Conservation (phyloP, 2,329 filamentous ascomycete species). For the Fusarium miscanthi region DNA sequence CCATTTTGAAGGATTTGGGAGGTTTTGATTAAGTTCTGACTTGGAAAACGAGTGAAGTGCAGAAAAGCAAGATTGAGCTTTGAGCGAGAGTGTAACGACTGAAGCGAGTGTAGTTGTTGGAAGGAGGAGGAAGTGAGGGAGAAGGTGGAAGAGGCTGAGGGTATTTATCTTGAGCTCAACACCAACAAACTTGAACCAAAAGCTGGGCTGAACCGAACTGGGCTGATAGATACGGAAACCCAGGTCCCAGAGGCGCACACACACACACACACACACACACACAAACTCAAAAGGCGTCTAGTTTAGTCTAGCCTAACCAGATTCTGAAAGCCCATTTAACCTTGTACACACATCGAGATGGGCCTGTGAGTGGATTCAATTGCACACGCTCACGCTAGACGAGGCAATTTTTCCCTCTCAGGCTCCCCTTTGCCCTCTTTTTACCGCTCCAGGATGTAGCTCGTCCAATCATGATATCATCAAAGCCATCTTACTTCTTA, state of each 20-base stretch:
- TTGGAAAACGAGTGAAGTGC: slow-evolving; percentile 30
- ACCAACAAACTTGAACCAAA: background rate
- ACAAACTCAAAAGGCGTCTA: slow-evolving; percentile 1
- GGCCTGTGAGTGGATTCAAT: background rate
- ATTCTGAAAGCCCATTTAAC: background rate
- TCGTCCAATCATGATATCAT: slow-evolving; percentile 34
- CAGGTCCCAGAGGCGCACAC: background rate
- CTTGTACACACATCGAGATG: slow-evolving; percentile 4
- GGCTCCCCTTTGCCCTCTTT: background rate
- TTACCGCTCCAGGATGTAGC: background rate
- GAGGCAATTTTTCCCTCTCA: slow-evolving; percentile 22
- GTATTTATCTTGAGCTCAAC: slow-evolving; percentile 26
- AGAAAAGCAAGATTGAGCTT: slow-evolving; percentile 11
- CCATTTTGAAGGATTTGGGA: slow-evolving; percentile 26
- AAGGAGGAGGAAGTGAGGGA: background rate
- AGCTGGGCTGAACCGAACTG: background rate
- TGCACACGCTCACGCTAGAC: slow-evolving; percentile 3
- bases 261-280: background rate
- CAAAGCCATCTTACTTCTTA: background rate
- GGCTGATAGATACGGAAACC: slow-evolving; percentile 1
- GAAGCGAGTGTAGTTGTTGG: slow-evolving; percentile 35
- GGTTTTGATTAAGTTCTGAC: slow-evolving; percentile 1
- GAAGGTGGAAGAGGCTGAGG: slow-evolving; percentile 15
- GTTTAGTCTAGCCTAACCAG: slow-evolving; percentile 1
- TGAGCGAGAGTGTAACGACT: slow-evolving; percentile 29